Percentiles rank a stretch among this genome's conserved stretches.
These are phyloP conservation scores for Acanthamoeba culbertsoni DNA, from an alignment of 208 protist genomes.

Conservation along the genomic window DNA sequence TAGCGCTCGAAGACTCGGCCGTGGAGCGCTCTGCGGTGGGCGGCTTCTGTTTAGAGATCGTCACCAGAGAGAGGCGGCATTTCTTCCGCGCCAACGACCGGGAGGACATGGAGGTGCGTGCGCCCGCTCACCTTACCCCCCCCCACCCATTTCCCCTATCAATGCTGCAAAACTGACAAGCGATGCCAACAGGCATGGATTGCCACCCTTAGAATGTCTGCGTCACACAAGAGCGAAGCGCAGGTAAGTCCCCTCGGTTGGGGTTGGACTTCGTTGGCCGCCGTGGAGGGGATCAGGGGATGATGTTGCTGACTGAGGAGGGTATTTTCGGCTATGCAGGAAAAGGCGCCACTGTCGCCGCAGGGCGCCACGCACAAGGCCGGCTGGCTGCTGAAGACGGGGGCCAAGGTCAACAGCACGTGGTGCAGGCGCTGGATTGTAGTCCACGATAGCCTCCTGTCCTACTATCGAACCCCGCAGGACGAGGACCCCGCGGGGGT, in stretches of 20 bases:
- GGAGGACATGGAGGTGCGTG: not conserved
- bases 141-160: not conserved
- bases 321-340: not conserved
- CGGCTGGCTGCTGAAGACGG: not conserved
- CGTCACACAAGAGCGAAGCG: not conserved
- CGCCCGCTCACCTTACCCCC: not conserved
- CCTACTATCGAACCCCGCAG: constrained; percentile 5
- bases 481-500: not conserved
- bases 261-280: too few relatives aligned
- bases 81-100: not conserved
- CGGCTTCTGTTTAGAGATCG: not conserved
- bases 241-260: not conserved
- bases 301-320: too few relatives aligned
- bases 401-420: constrained; percentile 21
- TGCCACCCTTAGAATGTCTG: not conserved
- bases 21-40: not conserved
- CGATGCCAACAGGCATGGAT: not conserved
- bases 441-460: not conserved
- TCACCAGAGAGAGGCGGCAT: not conserved
- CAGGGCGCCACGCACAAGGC: not conserved
- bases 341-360: not conserved
- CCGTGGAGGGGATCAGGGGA: too few relatives aligned
- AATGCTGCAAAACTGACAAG: not conserved
- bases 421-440: not conserved
- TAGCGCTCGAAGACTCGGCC: not conserved